Evolutionary conservation across 1,139 yeast species (phyloP), one percentile per base, ranked within the genome.

Genomic region (Diutina sp.): DNA sequence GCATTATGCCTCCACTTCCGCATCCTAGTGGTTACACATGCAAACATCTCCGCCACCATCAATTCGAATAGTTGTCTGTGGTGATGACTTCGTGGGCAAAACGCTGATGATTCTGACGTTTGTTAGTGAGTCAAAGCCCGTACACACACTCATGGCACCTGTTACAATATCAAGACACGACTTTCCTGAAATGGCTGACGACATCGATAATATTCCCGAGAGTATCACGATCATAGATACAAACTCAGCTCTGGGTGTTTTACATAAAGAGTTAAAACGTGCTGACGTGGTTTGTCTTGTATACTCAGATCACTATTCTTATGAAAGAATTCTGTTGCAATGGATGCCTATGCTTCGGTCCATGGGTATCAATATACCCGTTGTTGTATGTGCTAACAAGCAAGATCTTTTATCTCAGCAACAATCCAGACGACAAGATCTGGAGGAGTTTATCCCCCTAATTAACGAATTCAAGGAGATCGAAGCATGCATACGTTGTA

Each of bases 281-380:
- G 95, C 98, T 0, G 93, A 89, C 68, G 97, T 90, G 12, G 87
- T 93, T 9, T 88, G 97, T 93, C 76, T 93, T 32, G 91, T 93
- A 0, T 93, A 90, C 66, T 81, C 95, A 1, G 98, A 91, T 64
- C 96, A 90, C 66, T 95, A 90, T 65, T 90, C 97, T 0, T 93
- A 91, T 66, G 98, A 93, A 67, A 77, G 98, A 57, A 82, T 93
- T 11, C 84, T 96, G 2, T 73, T 91, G 45, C 91, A 90, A 67
- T 93, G 99, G 99, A 85, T 93, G 81, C 95, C 95, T 53, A 80
- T 86, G 73, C 86, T 93, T 65, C 75, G 99, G 59, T 88, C 96
- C 1, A 76, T 90, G 78, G 99, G 99, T 2, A 90, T 93, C 55
- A 93, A 93, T 66, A 68, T 87, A 21, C 99, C 99, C 0, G 86